Base-by-base conservation (phyloP, 176 grass and related monocot species). In the Echinochloa phyllopogon region DNA sequence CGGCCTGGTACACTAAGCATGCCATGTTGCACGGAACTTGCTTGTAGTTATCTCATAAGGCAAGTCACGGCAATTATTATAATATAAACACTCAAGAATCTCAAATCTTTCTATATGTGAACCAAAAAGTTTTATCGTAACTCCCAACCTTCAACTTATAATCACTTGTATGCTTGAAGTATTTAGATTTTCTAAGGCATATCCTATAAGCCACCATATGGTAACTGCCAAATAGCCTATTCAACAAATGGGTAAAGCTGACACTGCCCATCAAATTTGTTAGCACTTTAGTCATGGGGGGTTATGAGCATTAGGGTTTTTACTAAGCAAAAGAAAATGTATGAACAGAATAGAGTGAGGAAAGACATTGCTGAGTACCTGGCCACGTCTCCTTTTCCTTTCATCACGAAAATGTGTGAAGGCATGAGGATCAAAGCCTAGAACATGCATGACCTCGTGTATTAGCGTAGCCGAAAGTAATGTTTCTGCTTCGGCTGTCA, bases 371-470 rank as follows among this genome's bases (percentile, higher is more conserved):
- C 50, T 20, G 4, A 78, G 16, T 73, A 99, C 96, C 93, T 96
- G 91, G 75, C 75, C 75, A 63, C 94, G 96, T 61, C 96, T 92
- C 70, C 91, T 92, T 86, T 96, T 99, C 71, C 96, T 90, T 84
- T 99, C 96, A 82, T 99, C 96, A 73, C 94, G 91, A 75, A 99
- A 99, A 90, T 99, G 96, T 78, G 96, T 92, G 86, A 99, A 99
- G 2, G 96, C 96, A 72, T 99, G 96, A 78, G 96, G 96, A 91
- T 99, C 96, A 90, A 99, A 99, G 41, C 96, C 96, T 81, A 99
- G 84, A 92, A 99, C 96, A 89, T 99, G 96, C 94, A 99, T 99
- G 53, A 99, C 96, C 86, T 99, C 96, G 72, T 99, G 96, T 79
- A 99, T 92, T 63, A 99, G 77, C 17, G 96, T 99, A 63, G 96